phyloP scores from a whole-genome alignment of 352 stramenopile species.

The Bremia lactucae region DNA sequence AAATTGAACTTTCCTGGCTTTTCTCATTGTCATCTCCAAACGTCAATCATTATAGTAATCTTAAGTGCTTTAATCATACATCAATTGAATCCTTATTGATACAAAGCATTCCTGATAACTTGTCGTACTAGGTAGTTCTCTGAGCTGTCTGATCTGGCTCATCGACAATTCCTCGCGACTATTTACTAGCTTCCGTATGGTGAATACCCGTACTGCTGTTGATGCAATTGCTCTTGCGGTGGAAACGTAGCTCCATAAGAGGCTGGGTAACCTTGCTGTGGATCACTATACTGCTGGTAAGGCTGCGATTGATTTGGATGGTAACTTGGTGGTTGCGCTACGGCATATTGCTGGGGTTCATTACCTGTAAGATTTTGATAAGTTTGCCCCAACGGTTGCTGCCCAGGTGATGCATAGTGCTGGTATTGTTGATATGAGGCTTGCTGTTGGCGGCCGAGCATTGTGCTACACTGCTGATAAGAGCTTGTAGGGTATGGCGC shows the following conservation, averaged over 20 bases:
- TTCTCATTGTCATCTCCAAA: too few relatives aligned
- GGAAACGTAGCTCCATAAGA: slow-evolving; percentile 25
- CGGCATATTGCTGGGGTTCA: slow-evolving; percentile 2
- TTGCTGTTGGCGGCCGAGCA: slow-evolving; percentile 2
- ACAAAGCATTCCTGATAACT: too few relatives aligned
- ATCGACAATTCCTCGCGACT: slow-evolving; percentile 1
- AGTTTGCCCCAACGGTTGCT: slow-evolving; percentile 4
- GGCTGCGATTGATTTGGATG: slow-evolving; percentile 1
- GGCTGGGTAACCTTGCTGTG: slow-evolving; percentile 19
- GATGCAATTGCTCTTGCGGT: slow-evolving; percentile 7
- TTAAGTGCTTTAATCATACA: too few relatives aligned
- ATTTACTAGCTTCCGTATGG: slow-evolving; percentile 17
- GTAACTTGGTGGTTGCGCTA: slow-evolving; percentile 3
- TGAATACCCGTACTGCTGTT: slow-evolving; percentile 23
- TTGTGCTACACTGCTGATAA: slow-evolving; percentile 2
- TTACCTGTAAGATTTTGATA: background rate
- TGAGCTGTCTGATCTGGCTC: too few relatives aligned
- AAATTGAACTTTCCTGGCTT: too few relatives aligned
- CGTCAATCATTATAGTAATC: too few relatives aligned
- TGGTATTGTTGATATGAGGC: background rate
- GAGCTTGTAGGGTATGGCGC: background rate
- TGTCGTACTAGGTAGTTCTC: too few relatives aligned
- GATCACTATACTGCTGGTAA: slow-evolving; percentile 4
- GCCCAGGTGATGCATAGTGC: slow-evolving; percentile 5
- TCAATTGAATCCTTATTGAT: too few relatives aligned